Evolutionary conservation across 108 stramenopile species (phyloP), one percentile per base, ranked within the genome.

Genomic region (Licmophora abbreviata): DNA sequence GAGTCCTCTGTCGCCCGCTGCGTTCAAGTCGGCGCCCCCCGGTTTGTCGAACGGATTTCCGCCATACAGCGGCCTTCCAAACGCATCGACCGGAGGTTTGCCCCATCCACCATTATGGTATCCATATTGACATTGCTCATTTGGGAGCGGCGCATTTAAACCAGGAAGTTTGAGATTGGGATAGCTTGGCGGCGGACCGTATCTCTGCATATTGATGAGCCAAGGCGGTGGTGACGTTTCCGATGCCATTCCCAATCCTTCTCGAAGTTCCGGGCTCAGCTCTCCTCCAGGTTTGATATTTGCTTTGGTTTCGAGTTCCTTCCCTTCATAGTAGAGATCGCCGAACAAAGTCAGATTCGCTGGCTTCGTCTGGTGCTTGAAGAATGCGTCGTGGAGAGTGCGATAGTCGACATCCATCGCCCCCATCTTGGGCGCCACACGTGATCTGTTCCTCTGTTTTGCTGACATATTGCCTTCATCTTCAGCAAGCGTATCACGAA

Each of bases 131-230:
- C 82, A 84, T n/a, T 86, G 77, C 30, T 83, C 88, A 24, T 62
- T 54, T 9, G 99, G 97, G 14, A 99, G 46, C 0, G 96, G 99
- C 5, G 97, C 99, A 75, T 95, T 98, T 42, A 99, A 66, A 9
- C 98, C 98, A 25, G 99, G 94, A 61, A 99, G 92, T 44, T 69
- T 72, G 4, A 95, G 61, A 37, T 74, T 72, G 2, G 94, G 95
- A 75, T 98, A 98, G 20, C 76, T 79, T 6, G 96, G 94, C 18
- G 99, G 97, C 29, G 97, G 95, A 0, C 99, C 97, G 61, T 94
- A 96, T n/a, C 96, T 76, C 60, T 99, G 98, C 97, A 97, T 97
- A 59, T 96, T 95, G 49, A 95, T 66, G n/a, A 99, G 81, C 97
- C 96, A 99, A 20, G 97, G 99, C 5, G 96, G 99, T n/a, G 97